Base-by-base conservation (phyloP, 768 basidiomycete species). In the Suillus ampliporus region DNA sequence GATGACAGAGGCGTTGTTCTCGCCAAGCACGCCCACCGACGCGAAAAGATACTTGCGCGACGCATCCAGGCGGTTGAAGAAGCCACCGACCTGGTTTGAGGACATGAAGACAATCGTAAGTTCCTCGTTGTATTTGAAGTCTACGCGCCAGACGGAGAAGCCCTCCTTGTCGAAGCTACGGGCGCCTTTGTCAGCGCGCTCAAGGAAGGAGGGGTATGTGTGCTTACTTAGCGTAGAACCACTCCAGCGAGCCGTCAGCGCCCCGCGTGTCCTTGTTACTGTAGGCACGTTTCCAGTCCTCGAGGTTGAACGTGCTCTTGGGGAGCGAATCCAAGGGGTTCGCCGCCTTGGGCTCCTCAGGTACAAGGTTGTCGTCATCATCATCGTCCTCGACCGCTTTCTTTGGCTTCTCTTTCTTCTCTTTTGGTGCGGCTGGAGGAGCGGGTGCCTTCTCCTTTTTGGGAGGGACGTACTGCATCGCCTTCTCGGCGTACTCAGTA, bases 221-320 rank as follows among this genome's bases (percentile, higher is more conserved):
- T 28, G 80, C 91, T 61, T 69, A 96, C 94, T 97, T 89, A 77
- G 94, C 76, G 83, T 97, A 96, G 87, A 99, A 90, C 97, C 97
- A 99, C 77, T 97, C 94, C 43, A 99, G 71, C 57, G 94, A 77
- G 65, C 92, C 95, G 48, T 77, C 87, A 19, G 90, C 68, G 41
- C 92, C 94, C 60, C 92, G 89, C 43, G 96, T 98, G n/a, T 98
- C 95, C 77, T 90, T 89, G 90, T 98, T 99, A 71, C 95, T 97
- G 84, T 99, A 99, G 48, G 92, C 90, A 50, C 94, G 89, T 78
- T 98, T 98, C 95, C 94, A 97, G 79, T 98, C 95, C 77, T 97
- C 92, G 61, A 95, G 87, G 82, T 94, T 94, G 78, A 93, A 88
- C 6, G 85, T 79, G 13, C 92, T 91, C 78, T 93, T 96, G 68